Evolutionary conservation across 1,139 yeast genomes (phyloP), one percentile per base, ranked within the genome.

Genomic region (Kodamaea anthophila): DNA sequence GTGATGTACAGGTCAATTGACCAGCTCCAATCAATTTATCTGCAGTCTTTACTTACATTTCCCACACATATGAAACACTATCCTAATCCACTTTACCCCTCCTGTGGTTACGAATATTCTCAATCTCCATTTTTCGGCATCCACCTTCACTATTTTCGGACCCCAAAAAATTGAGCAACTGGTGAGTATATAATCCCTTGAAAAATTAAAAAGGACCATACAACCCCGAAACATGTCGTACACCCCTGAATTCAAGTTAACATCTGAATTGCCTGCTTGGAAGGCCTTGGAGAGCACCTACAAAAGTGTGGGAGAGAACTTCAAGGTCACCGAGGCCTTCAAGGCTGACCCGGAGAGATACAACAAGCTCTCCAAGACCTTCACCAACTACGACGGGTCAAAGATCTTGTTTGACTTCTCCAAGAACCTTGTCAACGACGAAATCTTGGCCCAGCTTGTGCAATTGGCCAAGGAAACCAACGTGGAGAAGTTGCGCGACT

Each of bases 331-430:
- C 55, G 81, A 79, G 29, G 93, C 83, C 46, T 91, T 91, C 59
- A 58, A 69, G 32, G 62, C 72, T 43, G 96, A 91, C 58, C 60
- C 84, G 11, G 51, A 71, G 39, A 77, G 98, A 56, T 86, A 79
- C 55, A 69, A 65, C 40, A 86, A 85, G 60, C 77, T 68, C 51
- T 74, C 94, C 43, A 75, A 75, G 55, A 77, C 84, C 34, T 86
- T 87, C 58, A 64, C 67, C 48, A 88, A 87, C 68, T 83, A 55
- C 57, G 96, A 88, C 51, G 88, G 82, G 26, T 81, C 94, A 31
- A 70, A 87, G 65, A 83, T 91, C 50, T 67, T 91, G 50, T 91
- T 88, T 55, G 98, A 91, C 59, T 91, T 80, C 71, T 85, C 96
- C 49, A 91, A 91, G 72, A 91, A 91, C 65, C 72, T 91, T 58